phyloP scores from a whole-genome alignment of 2,329 filamentous ascomycete species.

The Aspergillus brasiliensis region DNA sequence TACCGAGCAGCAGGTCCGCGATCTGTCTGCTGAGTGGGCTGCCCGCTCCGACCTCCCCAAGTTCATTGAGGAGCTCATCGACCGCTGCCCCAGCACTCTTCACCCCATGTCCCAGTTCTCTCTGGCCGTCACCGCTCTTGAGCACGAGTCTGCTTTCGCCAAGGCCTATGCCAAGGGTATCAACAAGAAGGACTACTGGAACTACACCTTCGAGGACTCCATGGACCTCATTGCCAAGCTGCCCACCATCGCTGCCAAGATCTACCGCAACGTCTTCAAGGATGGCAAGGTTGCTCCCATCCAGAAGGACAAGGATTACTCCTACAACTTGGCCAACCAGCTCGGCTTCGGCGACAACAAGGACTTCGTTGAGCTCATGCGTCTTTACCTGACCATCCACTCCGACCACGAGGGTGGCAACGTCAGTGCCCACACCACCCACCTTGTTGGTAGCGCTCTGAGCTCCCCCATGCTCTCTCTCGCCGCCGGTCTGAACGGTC shows the following conservation, averaged over 20 bases:
- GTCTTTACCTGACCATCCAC: constrained; percentile 99
- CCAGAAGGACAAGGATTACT: constrained; percentile 99
- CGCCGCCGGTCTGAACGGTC: constrained; percentile 94
- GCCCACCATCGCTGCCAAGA: constrained; percentile 93
- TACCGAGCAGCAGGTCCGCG: constrained; percentile 95
- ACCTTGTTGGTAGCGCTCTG: constrained; percentile 93
- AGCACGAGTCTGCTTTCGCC: constrained; percentile 96
- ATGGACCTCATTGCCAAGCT: constrained; percentile 99
- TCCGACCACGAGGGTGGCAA: constrained; percentile 99
- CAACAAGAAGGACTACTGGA: constrained; percentile 99
- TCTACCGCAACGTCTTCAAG: constrained; percentile 99
- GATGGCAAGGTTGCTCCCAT: constrained; percentile 95
- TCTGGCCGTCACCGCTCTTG: constrained; percentile 92
- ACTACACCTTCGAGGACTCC: constrained; percentile 98
- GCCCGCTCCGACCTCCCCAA: constrained; percentile 95
- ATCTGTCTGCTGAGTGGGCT: constrained; percentile 98
- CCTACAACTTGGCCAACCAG: constrained; percentile 99
- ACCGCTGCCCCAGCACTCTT: constrained; percentile 97
- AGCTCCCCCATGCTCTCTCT: constrained; percentile 97
- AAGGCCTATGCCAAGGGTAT: constrained; percentile 99
- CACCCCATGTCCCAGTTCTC: constrained; percentile 99
- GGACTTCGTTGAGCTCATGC: constrained; percentile 98
- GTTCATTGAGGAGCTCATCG: constrained; percentile 98
- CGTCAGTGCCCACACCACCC: constrained; percentile 96
- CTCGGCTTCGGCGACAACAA: constrained; percentile 93